Evolutionary conservation across 1,284 basidiomycete genomes (phyloP), one percentile per base, ranked within the genome.

Genomic region (Microbotryum intermedium): DNA sequence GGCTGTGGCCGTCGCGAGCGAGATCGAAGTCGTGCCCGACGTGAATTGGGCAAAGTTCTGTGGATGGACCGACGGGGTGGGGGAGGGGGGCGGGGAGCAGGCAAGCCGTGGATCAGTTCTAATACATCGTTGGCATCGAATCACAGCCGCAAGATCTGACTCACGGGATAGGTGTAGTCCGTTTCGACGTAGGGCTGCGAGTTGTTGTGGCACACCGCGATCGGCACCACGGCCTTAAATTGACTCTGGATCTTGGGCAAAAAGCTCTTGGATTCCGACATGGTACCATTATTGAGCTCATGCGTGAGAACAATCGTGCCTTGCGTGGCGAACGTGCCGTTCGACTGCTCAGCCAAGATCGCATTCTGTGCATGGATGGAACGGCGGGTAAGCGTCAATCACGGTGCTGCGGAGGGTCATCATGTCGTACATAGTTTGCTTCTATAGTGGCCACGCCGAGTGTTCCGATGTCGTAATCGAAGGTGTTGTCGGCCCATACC

Each of bases 401-500:
- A 16, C 13, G 42, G 43, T 23, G n/a, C 30, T 44, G 42, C 34
- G 18, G 45, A 53, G 26, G 50, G 52, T 29, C 4, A 45, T 26
- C 11, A 5, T 64, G 48, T 77, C 70, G 34, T 39, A 39, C 34
- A 71, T 80, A 80, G 72, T 79, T 79, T 39, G 64, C 64, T 30
- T 75, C 71, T 52, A 80, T 74, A 6, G 62, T 59, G 5, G 59
- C 45, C 13, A 46, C 26, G 6, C 58, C 53, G 3, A 65, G 47
- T 11, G 58, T 60, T 11, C 16, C 21, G 21, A 42, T 44, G 18
- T 11, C 3, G 26, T 51, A 55, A 51, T 61, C 69, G 50, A 63
- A 70, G 10, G 75, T 73, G 65, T 79, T 78, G 61, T 77, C 73
- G 16, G 73, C 72, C 79, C 79, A 81, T 39, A 80, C 69, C 54